These are phyloP conservation scores for Penicillium sp. DNA, from an alignment of 2,329 filamentous ascomycete genomes.

Conservation along the genomic window DNA sequence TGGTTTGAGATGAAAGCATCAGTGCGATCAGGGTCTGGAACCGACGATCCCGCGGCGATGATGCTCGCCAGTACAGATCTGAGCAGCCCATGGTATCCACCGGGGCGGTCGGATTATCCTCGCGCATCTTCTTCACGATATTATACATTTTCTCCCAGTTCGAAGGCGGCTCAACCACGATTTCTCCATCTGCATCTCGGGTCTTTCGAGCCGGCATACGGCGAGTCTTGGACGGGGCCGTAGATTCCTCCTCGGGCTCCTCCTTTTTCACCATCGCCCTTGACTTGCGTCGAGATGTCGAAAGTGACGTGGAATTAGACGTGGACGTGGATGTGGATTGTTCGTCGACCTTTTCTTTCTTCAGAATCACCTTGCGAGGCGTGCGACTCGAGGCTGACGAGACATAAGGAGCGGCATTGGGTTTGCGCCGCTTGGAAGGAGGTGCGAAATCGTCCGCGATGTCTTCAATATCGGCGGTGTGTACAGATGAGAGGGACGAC, in stretches of 20 bases:
- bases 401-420: conserved; percentile 29
- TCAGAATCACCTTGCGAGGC: conserved; percentile 9
- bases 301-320: too few species aligned
- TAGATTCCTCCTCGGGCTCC: not conserved
- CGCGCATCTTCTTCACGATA: conserved; percentile 71
- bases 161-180: conserved; percentile 54
- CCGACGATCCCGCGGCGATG: conserved; percentile 53
- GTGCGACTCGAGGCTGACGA: conserved; percentile 14
- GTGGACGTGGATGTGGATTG: too few species aligned
- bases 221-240: conserved; percentile 30
- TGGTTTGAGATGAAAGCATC: conserved; percentile 90
- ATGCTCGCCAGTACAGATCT: conserved; percentile 40
- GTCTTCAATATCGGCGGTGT: conserved; percentile 55
- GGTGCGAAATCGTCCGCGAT: conserved; percentile 27
- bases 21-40: conserved; percentile 83
- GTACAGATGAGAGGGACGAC: conserved; percentile 31
- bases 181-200: conserved; percentile 32
- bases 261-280: too few species aligned
- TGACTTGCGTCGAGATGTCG: too few species aligned
- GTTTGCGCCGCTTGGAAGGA: conserved; percentile 46
- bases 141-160: conserved; percentile 82
- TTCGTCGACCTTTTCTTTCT: conserved; percentile 19
- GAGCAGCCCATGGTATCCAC: conserved; percentile 97
- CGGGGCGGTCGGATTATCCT: conserved; percentile 60
- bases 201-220: conserved; percentile 38